Evolutionary conservation across 2,329 filamentous ascomycete genomes (phyloP).

Genomic region (Aureobasidium sp.): DNA sequence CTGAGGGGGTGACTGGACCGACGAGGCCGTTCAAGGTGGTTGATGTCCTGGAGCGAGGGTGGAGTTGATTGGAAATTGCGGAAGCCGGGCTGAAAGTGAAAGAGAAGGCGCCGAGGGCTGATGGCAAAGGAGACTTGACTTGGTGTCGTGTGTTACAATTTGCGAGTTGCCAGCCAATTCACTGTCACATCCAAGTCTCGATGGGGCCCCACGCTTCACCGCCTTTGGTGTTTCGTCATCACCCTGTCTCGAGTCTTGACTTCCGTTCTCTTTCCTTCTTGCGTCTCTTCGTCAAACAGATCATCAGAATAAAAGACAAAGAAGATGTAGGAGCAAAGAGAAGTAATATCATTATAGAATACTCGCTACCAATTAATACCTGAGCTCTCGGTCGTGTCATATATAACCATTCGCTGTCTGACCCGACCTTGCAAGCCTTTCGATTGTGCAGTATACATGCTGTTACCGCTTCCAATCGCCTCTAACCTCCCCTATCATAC

Average conservation of each 20-base stretch:
- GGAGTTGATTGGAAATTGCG: neutral
- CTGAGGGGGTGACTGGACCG: conserved; percentile 1
- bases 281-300: neutral
- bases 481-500: too few species aligned
- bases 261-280: too few species aligned
- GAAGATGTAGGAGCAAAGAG: too few species aligned
- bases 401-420: too few species aligned
- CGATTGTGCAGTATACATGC: too few species aligned
- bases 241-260: neutral
- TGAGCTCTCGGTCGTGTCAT: too few species aligned
- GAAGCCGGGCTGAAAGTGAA: neutral
- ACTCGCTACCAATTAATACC: too few species aligned
- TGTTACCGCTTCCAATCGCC: too few species aligned
- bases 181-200: conserved; percentile 1
- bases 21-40: conserved; percentile 3
- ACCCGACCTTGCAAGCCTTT: too few species aligned
- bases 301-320: too few species aligned
- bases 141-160: neutral
- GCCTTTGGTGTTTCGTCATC: neutral
- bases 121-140: neutral
- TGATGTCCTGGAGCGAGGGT: neutral
- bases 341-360: too few species aligned
- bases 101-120: neutral
- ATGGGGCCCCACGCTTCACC: conserved; percentile 6
- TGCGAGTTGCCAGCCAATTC: neutral